Evolutionary conservation across 305 asterid species (phyloP).

Genomic region (Fraxinus paxiana): DNA sequence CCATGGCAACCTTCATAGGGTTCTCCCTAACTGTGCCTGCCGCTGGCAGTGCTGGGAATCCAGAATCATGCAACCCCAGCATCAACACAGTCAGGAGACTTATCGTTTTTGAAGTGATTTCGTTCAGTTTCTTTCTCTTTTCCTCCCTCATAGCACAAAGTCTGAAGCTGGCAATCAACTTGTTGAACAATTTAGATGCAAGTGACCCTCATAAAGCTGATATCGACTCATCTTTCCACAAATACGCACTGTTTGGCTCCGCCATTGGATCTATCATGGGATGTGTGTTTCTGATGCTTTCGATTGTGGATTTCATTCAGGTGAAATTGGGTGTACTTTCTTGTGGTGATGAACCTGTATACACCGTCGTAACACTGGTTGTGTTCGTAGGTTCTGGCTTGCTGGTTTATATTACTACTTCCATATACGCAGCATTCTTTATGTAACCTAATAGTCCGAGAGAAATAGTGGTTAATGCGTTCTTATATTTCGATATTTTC

Average conservation of each 20-base stretch:
- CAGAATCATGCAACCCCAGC: constrained; percentile 28
- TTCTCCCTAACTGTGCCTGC: constrained; percentile 30
- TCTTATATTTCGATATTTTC: background rate
- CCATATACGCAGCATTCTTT: constrained; percentile 21
- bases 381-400: constrained; percentile 11
- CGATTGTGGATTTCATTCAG: constrained; percentile 32
- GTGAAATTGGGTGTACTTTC: constrained; percentile 29
- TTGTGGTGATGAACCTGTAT: constrained; percentile 25
- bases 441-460: background rate
- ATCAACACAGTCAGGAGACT: constrained; percentile 8
- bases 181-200: constrained; percentile 35
- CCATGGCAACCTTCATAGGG: constrained; percentile 36
- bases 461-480: background rate
- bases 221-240: constrained; percentile 29
- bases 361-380: constrained; percentile 3
- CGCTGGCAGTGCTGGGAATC: constrained; percentile 12
- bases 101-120: constrained; percentile 26
- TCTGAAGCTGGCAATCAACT: constrained; percentile 47
- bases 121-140: constrained; percentile 37
- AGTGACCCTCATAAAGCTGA: constrained; percentile 43
- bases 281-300: constrained; percentile 32
- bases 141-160: constrained; percentile 37
- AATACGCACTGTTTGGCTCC: constrained; percentile 32
- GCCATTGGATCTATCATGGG: constrained; percentile 34
- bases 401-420: constrained; percentile 20